These are phyloP conservation scores for Peniophora sp. DNA, from an alignment of 1,284 basidiomycete genomes.

Conservation along the genomic window DNA sequence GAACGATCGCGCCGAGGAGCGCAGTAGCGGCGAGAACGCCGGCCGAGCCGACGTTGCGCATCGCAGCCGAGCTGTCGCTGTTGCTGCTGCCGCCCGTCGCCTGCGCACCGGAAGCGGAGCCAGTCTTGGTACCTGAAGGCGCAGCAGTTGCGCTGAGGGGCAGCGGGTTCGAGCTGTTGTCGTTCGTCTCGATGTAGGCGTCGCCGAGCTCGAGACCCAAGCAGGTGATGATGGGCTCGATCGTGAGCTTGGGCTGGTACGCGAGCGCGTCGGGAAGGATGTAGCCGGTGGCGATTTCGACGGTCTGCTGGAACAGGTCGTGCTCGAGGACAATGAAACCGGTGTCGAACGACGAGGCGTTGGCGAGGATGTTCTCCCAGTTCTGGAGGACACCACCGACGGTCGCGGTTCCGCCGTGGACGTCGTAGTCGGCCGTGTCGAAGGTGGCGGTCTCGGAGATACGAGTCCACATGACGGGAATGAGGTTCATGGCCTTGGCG, in stretches of 20 bases:
- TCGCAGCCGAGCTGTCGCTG: no score
- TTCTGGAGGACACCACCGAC: constrained; percentile 53
- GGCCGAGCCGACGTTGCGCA: no score
- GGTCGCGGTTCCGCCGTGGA: constrained; percentile 55
- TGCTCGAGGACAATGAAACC: constrained; percentile 76
- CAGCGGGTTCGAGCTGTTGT: constrained; percentile 51
- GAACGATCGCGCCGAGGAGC: no score
- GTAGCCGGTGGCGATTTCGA: constrained; percentile 65
- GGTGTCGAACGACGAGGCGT: constrained; percentile 36
- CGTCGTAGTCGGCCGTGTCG: constrained; percentile 71
- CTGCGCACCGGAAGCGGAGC: not conserved
- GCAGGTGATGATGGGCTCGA: constrained; percentile 62
- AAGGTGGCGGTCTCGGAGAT: constrained; percentile 49
- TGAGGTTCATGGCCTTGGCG: constrained; percentile 58
- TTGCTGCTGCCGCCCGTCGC: no score
- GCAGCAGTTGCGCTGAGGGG: constrained; percentile 19
- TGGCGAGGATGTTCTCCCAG: constrained; percentile 56
- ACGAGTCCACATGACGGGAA: constrained; percentile 64
- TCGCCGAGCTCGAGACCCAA: constrained; percentile 46
- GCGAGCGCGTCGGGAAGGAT: constrained; percentile 62
- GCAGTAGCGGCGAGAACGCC: no score
- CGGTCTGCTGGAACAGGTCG: constrained; percentile 61
- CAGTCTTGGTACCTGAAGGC: constrained; percentile 16
- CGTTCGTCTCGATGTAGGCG: constrained; percentile 64
- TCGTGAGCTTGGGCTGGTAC: constrained; percentile 50